Percentiles rank a stretch among this genome's conserved stretches.
These are phyloP conservation scores for Botryotinia convoluta DNA, from an alignment of 2,329 filamentous ascomycete species.

Conservation along the genomic window DNA sequence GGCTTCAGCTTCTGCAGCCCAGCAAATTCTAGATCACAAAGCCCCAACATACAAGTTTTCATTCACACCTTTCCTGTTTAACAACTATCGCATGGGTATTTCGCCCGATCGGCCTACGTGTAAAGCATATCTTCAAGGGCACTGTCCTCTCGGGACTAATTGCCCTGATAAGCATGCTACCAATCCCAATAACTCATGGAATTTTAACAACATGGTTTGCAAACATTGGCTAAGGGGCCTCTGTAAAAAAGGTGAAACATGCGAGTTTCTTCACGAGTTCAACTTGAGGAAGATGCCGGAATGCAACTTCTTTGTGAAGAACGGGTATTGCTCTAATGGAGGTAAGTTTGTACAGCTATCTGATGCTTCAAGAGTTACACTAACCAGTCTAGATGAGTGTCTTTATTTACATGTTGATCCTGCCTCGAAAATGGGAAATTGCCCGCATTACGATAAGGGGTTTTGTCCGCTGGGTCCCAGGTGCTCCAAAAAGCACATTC, in stretches of 20 bases:
- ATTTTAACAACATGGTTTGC: slow-evolving; percentile 84
- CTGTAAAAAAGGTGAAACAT: slow-evolving; percentile 95
- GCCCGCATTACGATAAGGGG: slow-evolving; percentile 88
- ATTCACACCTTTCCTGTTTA: slow-evolving; percentile 81
- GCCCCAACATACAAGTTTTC: slow-evolving; percentile 66
- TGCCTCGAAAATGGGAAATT: slow-evolving; percentile 72
- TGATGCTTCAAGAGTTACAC: slow-evolving; percentile 6
- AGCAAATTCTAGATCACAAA: slow-evolving; percentile 55
- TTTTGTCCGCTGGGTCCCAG: slow-evolving; percentile 89
- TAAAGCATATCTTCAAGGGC: slow-evolving; percentile 79
- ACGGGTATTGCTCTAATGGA: slow-evolving; percentile 92
- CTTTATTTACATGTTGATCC: slow-evolving; percentile 89
- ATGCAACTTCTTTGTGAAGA: slow-evolving; percentile 93
- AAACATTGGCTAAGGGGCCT: slow-evolving; percentile 98
- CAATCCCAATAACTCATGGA: slow-evolving; percentile 42
- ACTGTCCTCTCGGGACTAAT: slow-evolving; percentile 79
- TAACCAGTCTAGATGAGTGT: slow-evolving; percentile 67
- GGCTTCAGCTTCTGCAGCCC: slow-evolving; percentile 22
- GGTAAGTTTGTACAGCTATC: slow-evolving; percentile 27
- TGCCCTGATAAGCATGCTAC: slow-evolving; percentile 78
- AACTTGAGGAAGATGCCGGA: slow-evolving; percentile 98
- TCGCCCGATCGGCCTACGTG: slow-evolving; percentile 77
- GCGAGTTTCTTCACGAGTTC: slow-evolving; percentile 98
- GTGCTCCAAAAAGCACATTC: slow-evolving; percentile 86
- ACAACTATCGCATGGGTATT: slow-evolving; percentile 81